Percentiles rank a stretch among this genome's conserved stretches.
Conservation (phyloP, 768 basidiomycete species). For the Lactifluus echinatus region DNA sequence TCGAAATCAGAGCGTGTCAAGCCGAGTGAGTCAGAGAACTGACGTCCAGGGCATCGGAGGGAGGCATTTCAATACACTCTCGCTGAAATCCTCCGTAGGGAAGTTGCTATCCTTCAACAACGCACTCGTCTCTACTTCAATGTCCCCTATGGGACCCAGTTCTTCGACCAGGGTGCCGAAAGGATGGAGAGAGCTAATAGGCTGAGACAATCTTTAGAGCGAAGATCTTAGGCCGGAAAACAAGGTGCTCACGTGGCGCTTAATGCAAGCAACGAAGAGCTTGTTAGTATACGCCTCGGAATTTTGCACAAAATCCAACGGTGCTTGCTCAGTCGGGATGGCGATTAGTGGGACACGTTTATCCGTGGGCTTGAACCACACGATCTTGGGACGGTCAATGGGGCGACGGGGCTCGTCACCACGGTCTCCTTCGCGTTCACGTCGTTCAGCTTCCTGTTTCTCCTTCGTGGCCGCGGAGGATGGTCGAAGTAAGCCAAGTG, state of each 20-base stretch:
- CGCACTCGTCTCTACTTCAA: slow-evolving; percentile 96
- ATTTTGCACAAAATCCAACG: slow-evolving; percentile 90
- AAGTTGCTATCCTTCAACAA: slow-evolving; percentile 98
- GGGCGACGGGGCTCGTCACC: slow-evolving; percentile 76
- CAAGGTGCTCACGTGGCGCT: slow-evolving; percentile 71
- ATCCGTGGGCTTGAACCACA: slow-evolving; percentile 99
- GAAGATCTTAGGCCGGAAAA: slow-evolving; percentile 5
- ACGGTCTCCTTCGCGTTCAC: slow-evolving; percentile 92
- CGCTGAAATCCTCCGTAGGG: slow-evolving; percentile 94
- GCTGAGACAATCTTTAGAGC: slow-evolving; percentile 36
- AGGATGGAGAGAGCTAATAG: slow-evolving; percentile 94
- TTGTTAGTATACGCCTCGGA: slow-evolving; percentile 85
- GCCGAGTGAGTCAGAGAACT: slow-evolving; percentile 27
- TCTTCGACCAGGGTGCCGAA: slow-evolving; percentile 98
- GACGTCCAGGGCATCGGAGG: slow-evolving; percentile 94
- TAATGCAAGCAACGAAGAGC: slow-evolving; percentile 96
- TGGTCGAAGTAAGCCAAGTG: slow-evolving; percentile 87
- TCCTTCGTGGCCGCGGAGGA: slow-evolving; percentile 97
- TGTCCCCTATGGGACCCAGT: slow-evolving; percentile 95
- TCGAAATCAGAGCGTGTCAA: slow-evolving; percentile 17
- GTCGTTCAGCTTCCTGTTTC: slow-evolving; percentile 95
- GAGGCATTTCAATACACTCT: slow-evolving; percentile 89
- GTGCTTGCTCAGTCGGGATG: slow-evolving; percentile 98
- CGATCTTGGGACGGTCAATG: slow-evolving; percentile 93
- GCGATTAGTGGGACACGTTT: slow-evolving; percentile 98